These are phyloP conservation scores for Teratosphaeria destructans DNA, from an alignment of 2,329 filamentous ascomycete species.

Conservation along the genomic window DNA sequence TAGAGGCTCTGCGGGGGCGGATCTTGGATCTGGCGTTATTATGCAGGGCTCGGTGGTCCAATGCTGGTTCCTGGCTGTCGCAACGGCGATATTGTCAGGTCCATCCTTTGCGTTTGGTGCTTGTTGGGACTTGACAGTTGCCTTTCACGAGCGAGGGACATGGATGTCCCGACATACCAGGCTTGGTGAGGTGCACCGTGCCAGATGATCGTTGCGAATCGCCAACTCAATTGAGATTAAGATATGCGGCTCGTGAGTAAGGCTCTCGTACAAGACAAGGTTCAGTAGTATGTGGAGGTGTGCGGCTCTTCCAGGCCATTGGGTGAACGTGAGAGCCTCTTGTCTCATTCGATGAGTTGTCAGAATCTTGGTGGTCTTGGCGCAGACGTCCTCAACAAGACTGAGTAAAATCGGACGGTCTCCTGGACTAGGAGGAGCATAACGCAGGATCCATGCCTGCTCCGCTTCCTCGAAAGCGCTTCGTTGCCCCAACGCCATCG, in stretches of 20 bases:
- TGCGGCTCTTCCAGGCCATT: too few species aligned
- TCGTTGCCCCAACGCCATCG: not conserved
- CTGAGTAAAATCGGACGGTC: too few species aligned
- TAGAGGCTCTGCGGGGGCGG: not conserved
- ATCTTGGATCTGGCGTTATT: not conserved
- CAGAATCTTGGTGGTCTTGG: too few species aligned
- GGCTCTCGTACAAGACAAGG: not conserved
- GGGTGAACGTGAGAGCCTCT: too few species aligned
- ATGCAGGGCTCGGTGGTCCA: not conserved
- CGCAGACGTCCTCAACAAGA: too few species aligned
- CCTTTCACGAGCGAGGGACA: not conserved
- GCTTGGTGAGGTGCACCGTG: not conserved
- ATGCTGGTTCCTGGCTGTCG: not conserved
- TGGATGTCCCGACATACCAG: not conserved
- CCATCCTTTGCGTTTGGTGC: not conserved
- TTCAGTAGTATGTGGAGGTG: too few species aligned
- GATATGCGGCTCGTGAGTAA: not conserved
- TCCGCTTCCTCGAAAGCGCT: not conserved
- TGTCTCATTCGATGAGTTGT: too few species aligned
- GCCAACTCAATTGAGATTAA: not conserved
- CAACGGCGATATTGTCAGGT: not conserved
- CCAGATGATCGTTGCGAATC: not conserved
- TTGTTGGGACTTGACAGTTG: not conserved
- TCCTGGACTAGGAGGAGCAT: too few species aligned
- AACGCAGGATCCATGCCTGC: too few species aligned